A percentile compares a stretch with the other conserved stretches of the same genome.
phyloP scores from a whole-genome alignment of 1,139 yeast species.

The Debaryomyces fabryi region DNA sequence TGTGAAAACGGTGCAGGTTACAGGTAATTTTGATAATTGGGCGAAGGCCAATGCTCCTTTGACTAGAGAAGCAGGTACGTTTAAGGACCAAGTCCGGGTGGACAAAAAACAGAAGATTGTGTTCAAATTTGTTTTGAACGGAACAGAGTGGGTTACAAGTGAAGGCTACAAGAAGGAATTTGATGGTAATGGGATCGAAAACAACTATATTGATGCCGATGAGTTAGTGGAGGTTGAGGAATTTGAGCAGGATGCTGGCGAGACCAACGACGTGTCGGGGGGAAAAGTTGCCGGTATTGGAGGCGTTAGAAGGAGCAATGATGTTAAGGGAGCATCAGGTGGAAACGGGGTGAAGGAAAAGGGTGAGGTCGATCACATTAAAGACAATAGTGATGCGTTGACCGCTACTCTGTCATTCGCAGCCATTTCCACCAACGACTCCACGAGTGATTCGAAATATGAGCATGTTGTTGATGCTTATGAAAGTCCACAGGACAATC shows the following conservation, averaged over 20 bases:
- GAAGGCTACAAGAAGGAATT: conserved; percentile 27
- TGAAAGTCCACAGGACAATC: background rate
- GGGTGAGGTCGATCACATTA: conserved; percentile 6
- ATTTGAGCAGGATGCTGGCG: conserved; percentile 12
- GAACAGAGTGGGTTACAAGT: conserved; percentile 35
- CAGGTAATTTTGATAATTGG: conserved; percentile 51
- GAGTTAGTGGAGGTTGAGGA: conserved; percentile 23
- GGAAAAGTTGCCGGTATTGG: background rate
- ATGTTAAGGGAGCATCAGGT: conserved; percentile 1
- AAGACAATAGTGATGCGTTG: conserved; percentile 27
- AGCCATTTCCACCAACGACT: conserved; percentile 32
- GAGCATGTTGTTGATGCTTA: background rate
- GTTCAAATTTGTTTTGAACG: conserved; percentile 43
- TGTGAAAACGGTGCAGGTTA: conserved; percentile 35
- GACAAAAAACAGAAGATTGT: conserved; percentile 26
- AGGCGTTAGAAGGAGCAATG: conserved; percentile 3
- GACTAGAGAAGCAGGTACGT: conserved; percentile 17
- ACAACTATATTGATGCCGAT: conserved; percentile 36
- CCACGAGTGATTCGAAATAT: background rate
- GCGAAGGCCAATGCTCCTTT: conserved; percentile 22
- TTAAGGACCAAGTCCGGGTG: conserved; percentile 23
- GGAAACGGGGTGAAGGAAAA: conserved; percentile 1
- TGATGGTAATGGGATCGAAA: conserved; percentile 42
- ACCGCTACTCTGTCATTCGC: conserved; percentile 46
- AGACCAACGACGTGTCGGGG: background rate